A percentile compares a stretch with the other conserved stretches of the same genome.
These are phyloP conservation scores for Dorcoceras hygrometricum DNA, from an alignment of 257 asterid species.

Conservation along the genomic window DNA sequence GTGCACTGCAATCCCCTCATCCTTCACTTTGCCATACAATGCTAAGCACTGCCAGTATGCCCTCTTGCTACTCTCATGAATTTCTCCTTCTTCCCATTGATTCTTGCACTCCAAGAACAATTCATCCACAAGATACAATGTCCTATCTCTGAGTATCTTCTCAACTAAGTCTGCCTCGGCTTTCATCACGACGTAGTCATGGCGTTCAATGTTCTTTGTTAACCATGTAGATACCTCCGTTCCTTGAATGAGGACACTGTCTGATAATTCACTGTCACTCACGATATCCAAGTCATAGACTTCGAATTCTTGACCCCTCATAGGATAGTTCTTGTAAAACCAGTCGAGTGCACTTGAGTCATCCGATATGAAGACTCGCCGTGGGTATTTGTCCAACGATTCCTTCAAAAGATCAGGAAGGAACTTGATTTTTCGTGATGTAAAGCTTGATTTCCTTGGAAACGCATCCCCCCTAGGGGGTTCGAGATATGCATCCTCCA, in stretches of 20 bases:
- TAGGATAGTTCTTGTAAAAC: conserved; percentile 48
- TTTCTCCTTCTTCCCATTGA: conserved; percentile 40
- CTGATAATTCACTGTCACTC: conserved; percentile 13
- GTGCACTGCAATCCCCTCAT: conserved; percentile 78
- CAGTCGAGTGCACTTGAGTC: conserved; percentile 34
- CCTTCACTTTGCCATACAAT: conserved; percentile 73
- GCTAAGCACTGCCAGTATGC: conserved; percentile 88
- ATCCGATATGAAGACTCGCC: conserved; percentile 40
- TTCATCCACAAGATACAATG: conserved; percentile 48
- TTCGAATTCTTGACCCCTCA: conserved; percentile 37
- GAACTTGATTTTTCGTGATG: conserved; percentile 30
- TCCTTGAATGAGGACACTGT: conserved; percentile 8
- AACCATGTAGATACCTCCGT: conserved; percentile 56
- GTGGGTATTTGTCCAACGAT: conserved; percentile 34
- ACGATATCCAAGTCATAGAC: conserved; percentile 34
- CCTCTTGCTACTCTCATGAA: conserved; percentile 42
- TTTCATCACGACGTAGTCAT: conserved; percentile 82
- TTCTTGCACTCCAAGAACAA: conserved; percentile 54
- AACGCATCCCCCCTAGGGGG: conserved; percentile 33
- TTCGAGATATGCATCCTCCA: conserved; percentile 49
- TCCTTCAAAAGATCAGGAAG: conserved; percentile 43
- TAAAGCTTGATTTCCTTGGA: conserved; percentile 15
- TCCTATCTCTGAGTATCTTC: conserved; percentile 45
- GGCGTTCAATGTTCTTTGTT: conserved; percentile 41
- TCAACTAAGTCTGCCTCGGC: conserved; percentile 71